These are phyloP conservation scores for Physcomitrium patens DNA, from an alignment of 225 moss, liverwort and hornwort genomes.

Conservation along the genomic window DNA sequence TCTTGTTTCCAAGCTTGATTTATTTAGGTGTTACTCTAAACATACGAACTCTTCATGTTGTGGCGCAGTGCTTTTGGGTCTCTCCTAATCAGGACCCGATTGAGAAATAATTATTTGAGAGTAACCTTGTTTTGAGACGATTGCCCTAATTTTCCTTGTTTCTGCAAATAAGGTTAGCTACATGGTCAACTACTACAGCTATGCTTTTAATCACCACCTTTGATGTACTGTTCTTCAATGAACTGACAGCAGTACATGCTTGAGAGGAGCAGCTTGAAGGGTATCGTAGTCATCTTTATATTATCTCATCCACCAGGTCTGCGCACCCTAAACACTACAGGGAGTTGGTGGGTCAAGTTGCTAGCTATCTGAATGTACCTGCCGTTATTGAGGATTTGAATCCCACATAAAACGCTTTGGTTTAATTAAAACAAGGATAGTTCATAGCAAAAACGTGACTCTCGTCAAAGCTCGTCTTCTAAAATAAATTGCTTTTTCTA, in stretches of 20 bases:
- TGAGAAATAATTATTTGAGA: background rate
- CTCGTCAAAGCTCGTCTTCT: slow-evolving; percentile 9
- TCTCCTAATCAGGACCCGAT: background rate
- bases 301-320: slow-evolving; percentile 56
- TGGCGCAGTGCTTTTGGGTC: slow-evolving; percentile 3
- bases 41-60: background rate
- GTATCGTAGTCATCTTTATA: slow-evolving; percentile 32
- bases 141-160: background rate
- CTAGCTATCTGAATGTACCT: slow-evolving; percentile 55
- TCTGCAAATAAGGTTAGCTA: slow-evolving; percentile 60
- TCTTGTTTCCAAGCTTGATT: background rate
- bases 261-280: slow-evolving; percentile 45
- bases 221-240: slow-evolving; percentile 67
- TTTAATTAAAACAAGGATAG: slow-evolving; percentile 34
- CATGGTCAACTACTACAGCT: slow-evolving; percentile 75
- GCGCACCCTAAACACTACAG: slow-evolving; percentile 47
- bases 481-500: slow-evolving; percentile 14
- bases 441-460: background rate
- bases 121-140: background rate
- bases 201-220: slow-evolving; percentile 71
- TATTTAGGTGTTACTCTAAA: background rate
- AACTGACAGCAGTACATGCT: slow-evolving; percentile 58
- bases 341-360: slow-evolving; percentile 54
- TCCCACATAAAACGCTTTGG: slow-evolving; percentile 49
- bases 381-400: slow-evolving; percentile 41